Conservation (phyloP, 2,329 filamentous ascomycete species). For the Setomelanomma holmii region DNA sequence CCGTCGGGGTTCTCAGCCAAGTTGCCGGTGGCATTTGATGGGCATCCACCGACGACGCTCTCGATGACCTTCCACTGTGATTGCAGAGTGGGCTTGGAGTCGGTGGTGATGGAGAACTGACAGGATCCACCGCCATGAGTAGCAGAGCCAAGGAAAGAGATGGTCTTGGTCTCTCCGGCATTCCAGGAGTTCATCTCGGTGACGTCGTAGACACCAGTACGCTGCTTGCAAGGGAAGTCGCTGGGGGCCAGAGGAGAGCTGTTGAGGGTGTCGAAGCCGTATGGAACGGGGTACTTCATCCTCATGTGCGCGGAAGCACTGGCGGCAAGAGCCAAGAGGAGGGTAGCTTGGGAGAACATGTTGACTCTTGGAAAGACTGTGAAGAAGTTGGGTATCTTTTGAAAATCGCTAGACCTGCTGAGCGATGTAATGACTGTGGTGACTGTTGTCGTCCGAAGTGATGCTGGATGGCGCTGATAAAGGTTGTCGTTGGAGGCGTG, state of each 20-base stretch:
- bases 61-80: slow-evolving; percentile 88
- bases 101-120: slow-evolving; percentile 85
- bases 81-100: slow-evolving; percentile 65
- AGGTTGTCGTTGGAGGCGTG: slow-evolving; percentile 5
- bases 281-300: slow-evolving; percentile 74
- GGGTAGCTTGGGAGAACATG: slow-evolving; percentile 60
- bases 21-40: slow-evolving; percentile 62
- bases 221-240: slow-evolving; percentile 85
- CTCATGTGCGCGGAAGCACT: slow-evolving; percentile 76
- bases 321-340: slow-evolving; percentile 63
- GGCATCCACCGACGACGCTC: slow-evolving; percentile 86
- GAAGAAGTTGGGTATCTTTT: slow-evolving; percentile 20
- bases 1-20: slow-evolving; percentile 60
- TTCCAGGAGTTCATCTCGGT: slow-evolving; percentile 66
- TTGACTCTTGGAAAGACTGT: slow-evolving; percentile 44
- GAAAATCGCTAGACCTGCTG: slow-evolving; percentile 49
- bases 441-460: slow-evolving; percentile 14
- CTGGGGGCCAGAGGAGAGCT: slow-evolving; percentile 69
- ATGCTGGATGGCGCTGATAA: slow-evolving; percentile 5
- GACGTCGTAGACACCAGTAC: slow-evolving; percentile 55
- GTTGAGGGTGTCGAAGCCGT: slow-evolving; percentile 54
- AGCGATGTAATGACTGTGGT: slow-evolving; percentile 36
- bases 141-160: slow-evolving; percentile 57
- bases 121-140: slow-evolving; percentile 92
- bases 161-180: slow-evolving; percentile 58